phyloP scores from a whole-genome alignment of 2,329 filamentous ascomycete genomes.

The Eutypa lata region DNA sequence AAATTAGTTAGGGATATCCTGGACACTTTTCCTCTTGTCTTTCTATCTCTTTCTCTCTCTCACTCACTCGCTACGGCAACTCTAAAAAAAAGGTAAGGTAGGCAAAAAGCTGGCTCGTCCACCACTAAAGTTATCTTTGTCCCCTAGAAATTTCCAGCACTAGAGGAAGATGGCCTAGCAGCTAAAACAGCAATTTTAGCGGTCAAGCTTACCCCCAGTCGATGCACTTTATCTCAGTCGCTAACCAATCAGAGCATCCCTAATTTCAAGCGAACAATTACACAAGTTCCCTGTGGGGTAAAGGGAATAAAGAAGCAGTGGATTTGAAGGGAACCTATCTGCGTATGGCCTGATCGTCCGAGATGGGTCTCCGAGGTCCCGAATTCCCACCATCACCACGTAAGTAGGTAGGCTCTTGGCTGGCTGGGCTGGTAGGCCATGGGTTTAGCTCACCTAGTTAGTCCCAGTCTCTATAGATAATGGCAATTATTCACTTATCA shows the following conservation, averaged over 20 bases:
- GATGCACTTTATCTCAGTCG: not conserved
- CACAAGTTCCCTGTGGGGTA: not conserved
- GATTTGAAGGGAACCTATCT: too few relatives aligned
- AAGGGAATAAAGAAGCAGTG: too few relatives aligned
- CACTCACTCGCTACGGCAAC: not conserved
- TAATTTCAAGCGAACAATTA: not conserved
- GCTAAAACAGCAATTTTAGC: not conserved
- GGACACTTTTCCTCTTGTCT: not conserved
- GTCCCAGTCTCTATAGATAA: too few relatives aligned
- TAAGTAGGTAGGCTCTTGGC: too few relatives aligned
- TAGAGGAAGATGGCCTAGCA: not conserved
- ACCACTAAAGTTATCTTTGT: not conserved
- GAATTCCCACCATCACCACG: too few relatives aligned
- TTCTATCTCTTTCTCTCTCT: too few relatives aligned
- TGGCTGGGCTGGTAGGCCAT: too few relatives aligned
- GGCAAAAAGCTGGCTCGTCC: too few relatives aligned
- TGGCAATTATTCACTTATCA: too few relatives aligned
- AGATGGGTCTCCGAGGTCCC: too few relatives aligned
- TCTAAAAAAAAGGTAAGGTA: not conserved
- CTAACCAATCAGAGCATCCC: not conserved
- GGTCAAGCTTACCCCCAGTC: not conserved
- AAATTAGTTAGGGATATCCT: not conserved
- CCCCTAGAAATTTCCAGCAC: not conserved
- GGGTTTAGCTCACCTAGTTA: too few relatives aligned
- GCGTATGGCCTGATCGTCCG: too few relatives aligned